Conservation (phyloP, 2,329 filamentous ascomycete species). For the Beauveria australis region DNA sequence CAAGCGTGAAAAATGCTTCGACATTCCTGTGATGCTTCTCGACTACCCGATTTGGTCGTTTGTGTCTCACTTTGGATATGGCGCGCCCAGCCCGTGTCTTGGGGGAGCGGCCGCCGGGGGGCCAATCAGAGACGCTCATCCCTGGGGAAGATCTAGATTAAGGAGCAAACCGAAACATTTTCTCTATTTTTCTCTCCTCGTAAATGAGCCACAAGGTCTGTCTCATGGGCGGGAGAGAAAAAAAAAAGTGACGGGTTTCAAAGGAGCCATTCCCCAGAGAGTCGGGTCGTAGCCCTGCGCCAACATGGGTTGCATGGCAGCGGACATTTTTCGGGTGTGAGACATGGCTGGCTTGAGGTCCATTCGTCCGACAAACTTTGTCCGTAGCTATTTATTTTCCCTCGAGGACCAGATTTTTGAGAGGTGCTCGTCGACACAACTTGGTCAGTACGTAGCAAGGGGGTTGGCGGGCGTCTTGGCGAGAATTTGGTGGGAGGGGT, state of each 20-base stretch:
- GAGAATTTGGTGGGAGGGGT: no score
- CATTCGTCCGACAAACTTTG: neutral
- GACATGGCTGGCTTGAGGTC: neutral
- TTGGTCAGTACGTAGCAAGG: neutral
- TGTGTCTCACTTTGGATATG: conserved; percentile 6
- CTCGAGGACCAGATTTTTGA: neutral
- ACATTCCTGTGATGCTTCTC: conserved; percentile 5
- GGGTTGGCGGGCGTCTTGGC: neutral
- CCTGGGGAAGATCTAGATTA: neutral
- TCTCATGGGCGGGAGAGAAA: no score
- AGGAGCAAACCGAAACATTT: no score
- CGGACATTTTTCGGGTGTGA: neutral
- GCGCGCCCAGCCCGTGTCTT: neutral
- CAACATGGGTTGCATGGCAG: neutral
- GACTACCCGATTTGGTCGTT: neutral
- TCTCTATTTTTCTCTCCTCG: no score
- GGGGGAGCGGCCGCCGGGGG: neutral
- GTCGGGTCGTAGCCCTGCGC: neutral
- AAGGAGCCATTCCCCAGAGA: neutral
- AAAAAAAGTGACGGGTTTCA: no score
- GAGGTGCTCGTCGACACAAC: neutral
- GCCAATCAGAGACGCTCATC: neutral
- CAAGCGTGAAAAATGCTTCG: conserved; percentile 1
- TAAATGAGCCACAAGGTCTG: no score
- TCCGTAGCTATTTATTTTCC: neutral